phyloP scores from a whole-genome alignment of 306 rosid genomes.

The Inga oerstediana region DNA sequence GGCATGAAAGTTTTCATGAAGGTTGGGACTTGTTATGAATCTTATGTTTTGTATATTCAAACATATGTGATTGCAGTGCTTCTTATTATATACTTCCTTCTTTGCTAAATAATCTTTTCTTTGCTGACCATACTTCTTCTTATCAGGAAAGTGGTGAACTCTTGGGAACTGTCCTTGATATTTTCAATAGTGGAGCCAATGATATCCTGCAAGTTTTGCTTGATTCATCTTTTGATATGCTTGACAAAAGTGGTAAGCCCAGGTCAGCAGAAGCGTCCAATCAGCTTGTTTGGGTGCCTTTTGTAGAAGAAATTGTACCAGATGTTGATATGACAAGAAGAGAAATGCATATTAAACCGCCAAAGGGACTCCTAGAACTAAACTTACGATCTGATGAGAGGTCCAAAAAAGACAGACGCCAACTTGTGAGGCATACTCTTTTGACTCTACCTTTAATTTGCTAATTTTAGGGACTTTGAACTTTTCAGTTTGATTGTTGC shows the following conservation, averaged over 20 bases:
- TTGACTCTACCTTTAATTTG: conserved; percentile 39
- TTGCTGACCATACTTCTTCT: conserved; percentile 38
- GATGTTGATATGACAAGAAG: conserved; percentile 66
- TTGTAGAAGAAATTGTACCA: conserved; percentile 96
- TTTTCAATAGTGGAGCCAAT: conserved; percentile 76
- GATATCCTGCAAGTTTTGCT: conserved; percentile 84
- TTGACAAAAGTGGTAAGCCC: conserved; percentile 63
- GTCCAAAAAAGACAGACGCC: conserved; percentile 96
- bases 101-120: conserved; percentile 7
- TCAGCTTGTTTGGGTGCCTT: conserved; percentile 86
- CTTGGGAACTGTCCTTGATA: conserved; percentile 73
- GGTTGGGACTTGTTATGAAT: conserved; percentile 49
- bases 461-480: conserved; percentile 16
- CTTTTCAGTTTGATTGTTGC: conserved; percentile 13
- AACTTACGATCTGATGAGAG: conserved; percentile 77
- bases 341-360: conserved; percentile 87
- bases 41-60: not conserved
- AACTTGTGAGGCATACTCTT: conserved; percentile 84
- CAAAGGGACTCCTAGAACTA: conserved; percentile 92
- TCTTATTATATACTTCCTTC: not conserved
- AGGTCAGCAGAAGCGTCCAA: conserved; percentile 54
- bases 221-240: conserved; percentile 59
- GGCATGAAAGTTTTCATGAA: conserved; percentile 88
- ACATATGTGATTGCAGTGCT: not conserved
- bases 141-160: conserved; percentile 75